These are phyloP conservation scores for Mycena olivaceomarginata DNA, from an alignment of 768 basidiomycete genomes.

Conservation along the genomic window DNA sequence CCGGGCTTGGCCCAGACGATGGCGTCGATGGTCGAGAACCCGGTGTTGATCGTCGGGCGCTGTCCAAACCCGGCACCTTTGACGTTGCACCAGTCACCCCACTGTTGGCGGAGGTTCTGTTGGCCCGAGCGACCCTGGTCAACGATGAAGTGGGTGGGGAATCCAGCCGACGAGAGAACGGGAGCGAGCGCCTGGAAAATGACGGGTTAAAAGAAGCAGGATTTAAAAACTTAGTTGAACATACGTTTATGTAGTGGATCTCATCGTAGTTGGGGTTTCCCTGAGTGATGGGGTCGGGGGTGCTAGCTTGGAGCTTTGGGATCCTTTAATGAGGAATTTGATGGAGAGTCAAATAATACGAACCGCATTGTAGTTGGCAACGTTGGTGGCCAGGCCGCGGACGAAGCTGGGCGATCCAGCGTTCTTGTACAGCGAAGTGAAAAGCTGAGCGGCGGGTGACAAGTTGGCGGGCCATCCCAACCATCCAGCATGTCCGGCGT, in stretches of 20 bases:
- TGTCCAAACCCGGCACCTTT: constrained; percentile 70
- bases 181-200: constrained; percentile 67
- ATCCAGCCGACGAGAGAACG: constrained; percentile 63
- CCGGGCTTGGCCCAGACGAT: constrained; percentile 69
- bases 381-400: constrained; percentile 78
- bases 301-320: constrained; percentile 61
- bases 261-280: constrained; percentile 79
- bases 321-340: constrained; percentile 46
- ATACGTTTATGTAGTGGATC: constrained; percentile 73
- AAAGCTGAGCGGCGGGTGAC: constrained; percentile 74
- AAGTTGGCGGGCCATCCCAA: constrained; percentile 83
- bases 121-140: constrained; percentile 81
- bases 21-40: constrained; percentile 60
- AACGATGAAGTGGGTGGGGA: constrained; percentile 79
- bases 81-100: constrained; percentile 86
- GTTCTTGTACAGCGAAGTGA: constrained; percentile 66
- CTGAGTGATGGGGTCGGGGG: constrained; percentile 77
- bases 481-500: constrained; percentile 81
- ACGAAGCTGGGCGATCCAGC: constrained; percentile 75
- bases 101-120: constrained; percentile 75
- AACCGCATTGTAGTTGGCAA: constrained; percentile 68
- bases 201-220: not conserved
- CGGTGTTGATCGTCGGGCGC: constrained; percentile 63
- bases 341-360: constrained; percentile 44
- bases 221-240: not conserved